Evolutionary conservation across 2,329 filamentous ascomycete genomes (phyloP).

Genomic region (Claviceps sp.): DNA sequence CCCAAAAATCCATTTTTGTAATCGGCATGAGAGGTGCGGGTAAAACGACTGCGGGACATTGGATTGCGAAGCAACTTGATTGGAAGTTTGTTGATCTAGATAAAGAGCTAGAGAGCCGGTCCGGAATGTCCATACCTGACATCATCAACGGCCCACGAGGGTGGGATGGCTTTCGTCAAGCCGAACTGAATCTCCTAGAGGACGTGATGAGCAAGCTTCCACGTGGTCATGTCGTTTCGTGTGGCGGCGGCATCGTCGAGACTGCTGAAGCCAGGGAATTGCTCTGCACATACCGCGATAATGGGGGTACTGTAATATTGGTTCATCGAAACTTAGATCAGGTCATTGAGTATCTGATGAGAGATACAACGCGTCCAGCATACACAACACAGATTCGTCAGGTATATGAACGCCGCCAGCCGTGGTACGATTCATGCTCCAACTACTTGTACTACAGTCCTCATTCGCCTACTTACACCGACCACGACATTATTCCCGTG

Average conservation of each 20-base stretch:
- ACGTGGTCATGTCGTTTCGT: constrained; percentile 73
- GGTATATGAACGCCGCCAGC: constrained; percentile 79
- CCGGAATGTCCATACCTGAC: constrained; percentile 69
- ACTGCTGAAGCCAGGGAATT: constrained; percentile 65
- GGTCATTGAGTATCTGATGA: constrained; percentile 76
- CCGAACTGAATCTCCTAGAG: constrained; percentile 63
- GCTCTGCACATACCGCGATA: constrained; percentile 57
- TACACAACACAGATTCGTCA: constrained; percentile 86
- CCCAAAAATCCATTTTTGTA: constrained; percentile 67
- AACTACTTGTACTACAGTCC: constrained; percentile 90
- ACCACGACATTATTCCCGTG: constrained; percentile 15
- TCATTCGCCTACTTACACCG: constrained; percentile 25
- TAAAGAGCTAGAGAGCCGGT: constrained; percentile 63
- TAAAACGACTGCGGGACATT: constrained; percentile 84
- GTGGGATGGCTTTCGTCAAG: constrained; percentile 78
- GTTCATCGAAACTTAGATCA: constrained; percentile 80
- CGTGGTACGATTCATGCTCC: constrained; percentile 85
- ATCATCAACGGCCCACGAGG: constrained; percentile 60
- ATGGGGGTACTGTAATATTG: constrained; percentile 71
- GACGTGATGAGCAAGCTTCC: constrained; percentile 63
- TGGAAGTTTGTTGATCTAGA: constrained; percentile 80
- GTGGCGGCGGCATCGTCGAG: constrained; percentile 88
- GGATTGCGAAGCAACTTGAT: constrained; percentile 64
- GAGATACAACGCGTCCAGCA: constrained; percentile 81
- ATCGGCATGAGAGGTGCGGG: constrained; percentile 96